These are phyloP conservation scores for Ceratobasidium sp. DNA, from an alignment of 1,284 basidiomycete species.

Conservation along the genomic window DNA sequence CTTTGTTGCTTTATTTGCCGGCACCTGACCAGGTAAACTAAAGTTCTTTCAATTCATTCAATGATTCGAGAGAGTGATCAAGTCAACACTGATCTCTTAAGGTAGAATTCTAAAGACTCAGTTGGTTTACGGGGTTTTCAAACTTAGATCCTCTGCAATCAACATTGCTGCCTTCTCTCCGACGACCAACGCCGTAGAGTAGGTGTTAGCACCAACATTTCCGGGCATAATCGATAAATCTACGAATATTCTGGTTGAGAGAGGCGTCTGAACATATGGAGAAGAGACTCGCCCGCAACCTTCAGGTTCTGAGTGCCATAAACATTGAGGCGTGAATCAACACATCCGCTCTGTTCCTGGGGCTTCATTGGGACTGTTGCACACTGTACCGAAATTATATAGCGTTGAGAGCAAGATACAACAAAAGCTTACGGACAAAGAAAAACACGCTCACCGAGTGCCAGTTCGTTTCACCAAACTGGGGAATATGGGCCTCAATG, in stretches of 20 bases:
- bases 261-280: no score
- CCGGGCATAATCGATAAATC: slow-evolving; percentile 13
- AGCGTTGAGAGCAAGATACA: background rate
- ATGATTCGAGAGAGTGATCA: no score
- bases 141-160: slow-evolving; percentile 35
- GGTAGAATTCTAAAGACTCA: no score
- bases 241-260: background rate
- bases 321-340: slow-evolving; percentile 72
- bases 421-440: background rate
- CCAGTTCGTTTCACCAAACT: slow-evolving; percentile 38
- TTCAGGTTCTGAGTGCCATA: slow-evolving; percentile 74
- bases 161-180: slow-evolving; percentile 36
- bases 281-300: slow-evolving; percentile 61
- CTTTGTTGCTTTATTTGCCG: no score
- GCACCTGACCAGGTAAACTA: no score
- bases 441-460: slow-evolving; percentile 26
- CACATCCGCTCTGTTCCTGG: slow-evolving; percentile 69
- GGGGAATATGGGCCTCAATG: slow-evolving; percentile 47
- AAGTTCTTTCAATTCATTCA: no score
- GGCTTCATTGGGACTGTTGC: slow-evolving; percentile 81
- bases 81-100: no score
- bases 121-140: slow-evolving; percentile 10
- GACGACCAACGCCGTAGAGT: slow-evolving; percentile 27
- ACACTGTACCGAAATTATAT: background rate
- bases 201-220: slow-evolving; percentile 33